Evolutionary conservation across 768 basidiomycete species (phyloP).

Genomic region (Lentinula raphanica): DNA sequence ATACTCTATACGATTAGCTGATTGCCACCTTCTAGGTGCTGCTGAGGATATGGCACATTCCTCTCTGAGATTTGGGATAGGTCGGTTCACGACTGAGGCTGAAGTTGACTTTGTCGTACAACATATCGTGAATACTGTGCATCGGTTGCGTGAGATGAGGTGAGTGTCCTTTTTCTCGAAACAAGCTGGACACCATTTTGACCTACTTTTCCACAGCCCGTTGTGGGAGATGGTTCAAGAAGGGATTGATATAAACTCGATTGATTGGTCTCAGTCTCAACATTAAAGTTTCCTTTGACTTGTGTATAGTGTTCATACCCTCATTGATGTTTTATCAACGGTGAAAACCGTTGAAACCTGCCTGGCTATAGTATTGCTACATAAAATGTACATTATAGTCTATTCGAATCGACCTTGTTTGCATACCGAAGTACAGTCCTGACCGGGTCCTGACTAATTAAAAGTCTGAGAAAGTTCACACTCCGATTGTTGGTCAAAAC

Average conservation of each 20-base stretch:
- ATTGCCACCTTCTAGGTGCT: conserved; percentile 51
- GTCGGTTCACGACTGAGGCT: conserved; percentile 95
- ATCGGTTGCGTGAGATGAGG: conserved; percentile 91
- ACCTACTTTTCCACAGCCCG: conserved; percentile 45
- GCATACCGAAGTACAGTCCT: no score
- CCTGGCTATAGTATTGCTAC: not conserved
- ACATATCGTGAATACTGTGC: conserved; percentile 84
- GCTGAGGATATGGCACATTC: conserved; percentile 99
- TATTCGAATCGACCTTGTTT: not conserved
- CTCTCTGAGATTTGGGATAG: conserved; percentile 94
- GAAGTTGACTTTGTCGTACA: conserved; percentile 93
- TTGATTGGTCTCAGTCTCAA: conserved; percentile 91
- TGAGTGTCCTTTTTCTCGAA: conserved; percentile 18
- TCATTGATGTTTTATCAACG: conserved; percentile 7
- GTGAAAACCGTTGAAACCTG: not conserved
- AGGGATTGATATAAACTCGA: conserved; percentile 91
- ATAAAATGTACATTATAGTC: not conserved
- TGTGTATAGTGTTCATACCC: conserved; percentile 7
- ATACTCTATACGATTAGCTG: not conserved
- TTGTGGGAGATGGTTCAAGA: conserved; percentile 99
- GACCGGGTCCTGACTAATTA: no score
- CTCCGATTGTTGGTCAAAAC: conserved; percentile 2
- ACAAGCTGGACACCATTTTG: not conserved
- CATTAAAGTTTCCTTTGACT: conserved; percentile 27
- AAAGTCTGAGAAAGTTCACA: not conserved